A percentile compares a stretch with the other conserved stretches of the same genome.
Evolutionary conservation across 2,329 filamentous ascomycete species (phyloP).

Genomic region (Paecilomyces sp.): DNA sequence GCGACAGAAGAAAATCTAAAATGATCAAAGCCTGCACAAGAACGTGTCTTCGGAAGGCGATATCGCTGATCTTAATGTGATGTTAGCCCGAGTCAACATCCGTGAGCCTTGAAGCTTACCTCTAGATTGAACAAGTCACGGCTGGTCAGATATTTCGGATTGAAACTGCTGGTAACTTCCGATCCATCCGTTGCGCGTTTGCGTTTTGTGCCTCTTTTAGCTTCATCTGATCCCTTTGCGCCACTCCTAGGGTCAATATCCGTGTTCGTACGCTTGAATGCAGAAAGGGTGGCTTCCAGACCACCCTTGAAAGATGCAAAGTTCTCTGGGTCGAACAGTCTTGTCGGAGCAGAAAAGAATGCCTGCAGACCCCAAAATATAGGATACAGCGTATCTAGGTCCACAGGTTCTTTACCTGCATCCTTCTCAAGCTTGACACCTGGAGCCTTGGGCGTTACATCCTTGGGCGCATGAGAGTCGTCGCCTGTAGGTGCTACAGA

Average conservation of each 20-base stretch:
- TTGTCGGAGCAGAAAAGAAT: conserved; percentile 83
- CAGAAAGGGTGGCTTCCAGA: conserved; percentile 57
- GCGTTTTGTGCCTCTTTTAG: conserved; percentile 60
- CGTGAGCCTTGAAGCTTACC: conserved; percentile 40
- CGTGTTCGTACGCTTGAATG: conserved; percentile 65
- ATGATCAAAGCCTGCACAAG: conserved; percentile 92
- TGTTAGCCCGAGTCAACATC: conserved; percentile 13
- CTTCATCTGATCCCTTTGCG: conserved; percentile 55
- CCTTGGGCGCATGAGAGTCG: conserved; percentile 5
- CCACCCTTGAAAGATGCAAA: conserved; percentile 60
- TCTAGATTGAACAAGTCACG: conserved; percentile 93
- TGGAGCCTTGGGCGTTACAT: neutral
- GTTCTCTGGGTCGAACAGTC: conserved; percentile 63
- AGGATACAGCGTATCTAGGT: conserved; percentile 72
- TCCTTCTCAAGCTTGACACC: neutral
- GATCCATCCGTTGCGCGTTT: conserved; percentile 58
- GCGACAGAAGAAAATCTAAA: conserved; percentile 88
- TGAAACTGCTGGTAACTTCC: conserved; percentile 69
- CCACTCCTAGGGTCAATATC: conserved; percentile 61
- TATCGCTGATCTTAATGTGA: conserved; percentile 66
- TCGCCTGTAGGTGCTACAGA: neutral
- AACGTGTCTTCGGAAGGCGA: conserved; percentile 89
- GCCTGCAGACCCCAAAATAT: conserved; percentile 92
- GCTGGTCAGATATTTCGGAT: conserved; percentile 98
- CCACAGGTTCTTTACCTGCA: conserved; percentile 43